Evolutionary conservation across 75 land plant genomes (phyloP).

Genomic region (Gnetum montanum): DNA sequence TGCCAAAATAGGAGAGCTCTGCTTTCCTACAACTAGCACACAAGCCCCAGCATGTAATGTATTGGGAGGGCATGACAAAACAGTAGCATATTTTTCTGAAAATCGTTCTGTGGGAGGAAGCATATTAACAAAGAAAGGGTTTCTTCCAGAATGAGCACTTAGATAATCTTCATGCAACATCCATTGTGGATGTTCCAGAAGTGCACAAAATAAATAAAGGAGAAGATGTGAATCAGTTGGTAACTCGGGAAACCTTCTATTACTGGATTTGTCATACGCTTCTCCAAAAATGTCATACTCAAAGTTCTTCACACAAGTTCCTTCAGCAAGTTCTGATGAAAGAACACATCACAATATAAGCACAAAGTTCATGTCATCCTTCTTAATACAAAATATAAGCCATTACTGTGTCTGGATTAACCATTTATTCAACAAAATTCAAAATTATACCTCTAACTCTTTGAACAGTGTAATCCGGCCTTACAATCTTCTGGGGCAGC

Average conservation of each 20-base stretch:
- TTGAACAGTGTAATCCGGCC: slow-evolving; percentile 77
- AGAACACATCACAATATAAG: no score
- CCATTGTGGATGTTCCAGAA: slow-evolving; percentile 97
- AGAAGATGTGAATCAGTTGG: slow-evolving; percentile 50
- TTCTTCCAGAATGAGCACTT: slow-evolving; percentile 78
- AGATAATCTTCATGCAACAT: slow-evolving; percentile 84
- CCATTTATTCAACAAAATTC: no score
- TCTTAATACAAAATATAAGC: no score
- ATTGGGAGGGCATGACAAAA: slow-evolving; percentile 63
- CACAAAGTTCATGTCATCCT: no score
- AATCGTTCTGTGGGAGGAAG: slow-evolving; percentile 84
- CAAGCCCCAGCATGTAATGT: slow-evolving; percentile 81
- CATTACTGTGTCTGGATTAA: no score
- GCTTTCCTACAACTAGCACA: slow-evolving; percentile 71
- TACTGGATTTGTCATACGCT: slow-evolving; percentile 53
- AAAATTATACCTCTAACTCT: slow-evolving; percentile 82
- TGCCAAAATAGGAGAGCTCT: slow-evolving; percentile 80
- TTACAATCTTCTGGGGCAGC: slow-evolving; percentile 81
- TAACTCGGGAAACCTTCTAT: slow-evolving; percentile 74
- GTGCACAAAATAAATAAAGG: slow-evolving; percentile 84
- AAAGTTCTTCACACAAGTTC: slow-evolving; percentile 88
- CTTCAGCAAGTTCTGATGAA: slow-evolving; percentile 97
- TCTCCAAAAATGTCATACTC: slow-evolving; percentile 78
- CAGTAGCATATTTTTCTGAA: slow-evolving; percentile 89
- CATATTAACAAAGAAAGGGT: slow-evolving; percentile 80